Conservation (phyloP, 768 basidiomycete species). For the Termitomyces eurrhizus region DNA sequence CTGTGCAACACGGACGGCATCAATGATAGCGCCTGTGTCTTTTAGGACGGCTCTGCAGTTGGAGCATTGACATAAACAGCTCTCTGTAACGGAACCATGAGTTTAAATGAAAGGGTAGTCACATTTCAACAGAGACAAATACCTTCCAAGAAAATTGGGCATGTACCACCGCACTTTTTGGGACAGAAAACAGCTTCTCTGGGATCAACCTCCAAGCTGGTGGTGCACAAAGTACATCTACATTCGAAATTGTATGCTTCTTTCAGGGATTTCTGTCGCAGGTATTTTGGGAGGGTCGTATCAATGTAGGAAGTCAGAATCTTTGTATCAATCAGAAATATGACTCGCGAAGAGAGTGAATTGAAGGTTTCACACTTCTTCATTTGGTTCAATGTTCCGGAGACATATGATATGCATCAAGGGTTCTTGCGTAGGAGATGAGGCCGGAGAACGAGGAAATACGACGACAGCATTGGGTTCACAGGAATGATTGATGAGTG, state of each 20-base stretch:
- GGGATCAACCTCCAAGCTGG: constrained; percentile 42
- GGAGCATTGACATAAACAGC: constrained; percentile 42
- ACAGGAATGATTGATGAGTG: constrained; percentile 87
- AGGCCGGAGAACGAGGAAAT: constrained; percentile 58
- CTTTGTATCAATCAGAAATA: constrained; percentile 32
- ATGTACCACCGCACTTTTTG: constrained; percentile 61
- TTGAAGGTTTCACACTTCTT: constrained; percentile 54
- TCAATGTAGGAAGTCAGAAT: constrained; percentile 85
- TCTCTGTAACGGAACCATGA: constrained; percentile 33
- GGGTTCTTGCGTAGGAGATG: constrained; percentile 42
- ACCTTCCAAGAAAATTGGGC: constrained; percentile 62
- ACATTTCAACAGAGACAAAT: background rate
- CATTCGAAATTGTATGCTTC: constrained; percentile 83
- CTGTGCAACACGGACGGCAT: constrained; percentile 64
- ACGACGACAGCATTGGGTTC: constrained; percentile 88
- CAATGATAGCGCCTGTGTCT: constrained; percentile 50
- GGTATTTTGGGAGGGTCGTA: constrained; percentile 58
- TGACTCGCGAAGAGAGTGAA: background rate
- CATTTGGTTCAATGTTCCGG: constrained; percentile 52
- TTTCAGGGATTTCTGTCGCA: constrained; percentile 53
- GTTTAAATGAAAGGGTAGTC: background rate
- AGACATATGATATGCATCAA: constrained; percentile 73
- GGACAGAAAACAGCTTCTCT: constrained; percentile 70
- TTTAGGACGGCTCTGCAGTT: constrained; percentile 50
- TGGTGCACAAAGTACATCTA: constrained; percentile 54